A percentile compares a stretch with the other conserved stretches of the same genome.
Conservation (phyloP, 1,284 basidiomycete species). For the Rhizoctonia solani region DNA sequence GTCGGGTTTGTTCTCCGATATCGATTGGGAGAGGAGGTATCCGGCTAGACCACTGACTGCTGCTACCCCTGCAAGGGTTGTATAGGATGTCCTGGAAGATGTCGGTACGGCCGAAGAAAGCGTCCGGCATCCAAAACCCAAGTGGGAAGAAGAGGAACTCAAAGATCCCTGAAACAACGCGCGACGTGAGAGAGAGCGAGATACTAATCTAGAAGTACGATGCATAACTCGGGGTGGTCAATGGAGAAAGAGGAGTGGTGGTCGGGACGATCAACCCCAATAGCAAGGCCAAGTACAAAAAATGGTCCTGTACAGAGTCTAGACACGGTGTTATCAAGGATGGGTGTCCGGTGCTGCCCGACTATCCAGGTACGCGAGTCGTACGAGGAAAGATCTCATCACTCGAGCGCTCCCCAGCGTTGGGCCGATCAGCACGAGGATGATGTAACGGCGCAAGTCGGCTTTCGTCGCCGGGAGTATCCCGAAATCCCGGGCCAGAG, state of each 20-base stretch:
- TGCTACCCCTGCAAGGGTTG: not conserved
- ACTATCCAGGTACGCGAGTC: slow-evolving; percentile 11
- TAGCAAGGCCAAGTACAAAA: not conserved
- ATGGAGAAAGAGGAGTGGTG: not conserved
- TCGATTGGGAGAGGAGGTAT: not conserved
- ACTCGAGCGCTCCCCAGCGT: not conserved
- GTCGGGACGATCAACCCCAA: not conserved
- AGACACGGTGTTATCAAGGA: not conserved
- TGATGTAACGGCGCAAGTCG: not conserved
- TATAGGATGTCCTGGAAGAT: not conserved
- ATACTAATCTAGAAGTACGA: not conserved
- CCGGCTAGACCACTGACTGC: slow-evolving; percentile 2
- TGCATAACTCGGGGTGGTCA: not conserved
- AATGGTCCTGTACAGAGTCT: not conserved
- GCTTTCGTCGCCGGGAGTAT: not conserved
- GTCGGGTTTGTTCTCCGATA: not conserved
- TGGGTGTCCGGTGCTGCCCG: slow-evolving; percentile 1
- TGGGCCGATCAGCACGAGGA: not conserved
- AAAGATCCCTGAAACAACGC: not conserved
- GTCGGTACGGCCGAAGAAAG: slow-evolving; percentile 1
- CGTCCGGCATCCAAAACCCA: not conserved
- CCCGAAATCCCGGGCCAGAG: not conserved
- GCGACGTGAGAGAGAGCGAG: not conserved
- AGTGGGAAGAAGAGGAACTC: not conserved
- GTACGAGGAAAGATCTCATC: not conserved